phyloP scores from a whole-genome alignment of 495 filamentous ascomycete species.

The Penicillium mononematosum region DNA sequence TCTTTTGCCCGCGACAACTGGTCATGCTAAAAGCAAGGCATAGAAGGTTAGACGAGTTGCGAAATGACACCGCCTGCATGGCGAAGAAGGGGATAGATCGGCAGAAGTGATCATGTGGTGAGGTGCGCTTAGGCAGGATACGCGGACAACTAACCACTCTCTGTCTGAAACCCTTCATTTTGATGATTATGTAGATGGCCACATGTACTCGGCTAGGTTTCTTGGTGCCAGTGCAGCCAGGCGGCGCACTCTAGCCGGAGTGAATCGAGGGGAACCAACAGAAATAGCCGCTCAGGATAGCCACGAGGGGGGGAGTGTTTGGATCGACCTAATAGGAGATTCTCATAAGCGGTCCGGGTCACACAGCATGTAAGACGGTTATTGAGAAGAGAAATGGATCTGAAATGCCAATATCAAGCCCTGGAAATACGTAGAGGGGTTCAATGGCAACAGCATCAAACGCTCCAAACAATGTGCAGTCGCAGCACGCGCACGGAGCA shows the following conservation, averaged over 20 bases:
- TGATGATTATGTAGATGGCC: slow-evolving; percentile 40
- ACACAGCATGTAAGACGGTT: slow-evolving; percentile 10
- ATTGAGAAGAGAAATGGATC: not conserved
- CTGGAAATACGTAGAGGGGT: not conserved
- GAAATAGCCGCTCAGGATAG: slow-evolving; percentile 26
- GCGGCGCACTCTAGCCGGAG: slow-evolving; percentile 44
- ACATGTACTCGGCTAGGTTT: slow-evolving; percentile 40
- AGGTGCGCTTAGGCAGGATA: slow-evolving; percentile 12
- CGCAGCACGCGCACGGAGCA: slow-evolving; percentile 32
- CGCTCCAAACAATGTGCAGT: slow-evolving; percentile 19
- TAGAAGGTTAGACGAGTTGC: slow-evolving; percentile 30
- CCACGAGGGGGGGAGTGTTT: slow-evolving; percentile 32
- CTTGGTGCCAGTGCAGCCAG: slow-evolving; percentile 42
- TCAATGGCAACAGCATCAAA: slow-evolving; percentile 19
- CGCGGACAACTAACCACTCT: slow-evolving; percentile 76
- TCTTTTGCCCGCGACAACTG: slow-evolving; percentile 96
- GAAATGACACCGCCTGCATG: slow-evolving; percentile 15
- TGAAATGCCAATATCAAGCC: slow-evolving; percentile 1
- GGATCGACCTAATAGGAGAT: slow-evolving; percentile 34
- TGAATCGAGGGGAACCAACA: slow-evolving; percentile 22
- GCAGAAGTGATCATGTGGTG: slow-evolving; percentile 21
- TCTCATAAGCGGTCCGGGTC: slow-evolving; percentile 33
- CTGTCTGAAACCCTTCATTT: slow-evolving; percentile 98
- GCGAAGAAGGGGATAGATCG: slow-evolving; percentile 16
- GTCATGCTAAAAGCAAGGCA: slow-evolving; percentile 55